Conservation (phyloP, 805 yeast species). For the Hanseniaspora vineae region DNA sequence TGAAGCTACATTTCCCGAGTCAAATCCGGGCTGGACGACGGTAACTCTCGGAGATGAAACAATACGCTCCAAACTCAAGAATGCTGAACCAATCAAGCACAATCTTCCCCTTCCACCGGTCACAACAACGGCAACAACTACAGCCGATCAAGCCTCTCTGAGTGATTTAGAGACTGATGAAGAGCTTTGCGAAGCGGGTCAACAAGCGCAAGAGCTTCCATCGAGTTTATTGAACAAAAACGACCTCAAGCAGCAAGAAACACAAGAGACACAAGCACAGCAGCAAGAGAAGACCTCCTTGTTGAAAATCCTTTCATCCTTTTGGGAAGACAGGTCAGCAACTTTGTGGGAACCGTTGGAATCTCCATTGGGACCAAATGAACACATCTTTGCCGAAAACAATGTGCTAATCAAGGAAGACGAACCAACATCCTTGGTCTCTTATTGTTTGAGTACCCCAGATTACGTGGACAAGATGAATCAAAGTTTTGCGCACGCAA, state of each 20-base stretch:
- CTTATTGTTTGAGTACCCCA: slow-evolving; percentile 76
- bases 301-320: slow-evolving; percentile 71
- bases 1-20: no score
- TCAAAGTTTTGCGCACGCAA: slow-evolving; percentile 14
- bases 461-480: slow-evolving; percentile 64
- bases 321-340: slow-evolving; percentile 97
- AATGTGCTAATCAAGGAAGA: slow-evolving; percentile 90
- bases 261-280: slow-evolving; percentile 8
- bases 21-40: no score
- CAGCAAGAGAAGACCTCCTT: slow-evolving; percentile 63
- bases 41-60: no score
- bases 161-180: neutral
- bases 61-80: neutral
- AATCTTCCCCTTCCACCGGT: slow-evolving; percentile 14
- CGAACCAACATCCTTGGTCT: slow-evolving; percentile 89
- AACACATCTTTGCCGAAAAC: slow-evolving; percentile 88
- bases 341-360: slow-evolving; percentile 87
- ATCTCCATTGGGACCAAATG: slow-evolving; percentile 66
- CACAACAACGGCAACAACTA: slow-evolving; percentile 8
- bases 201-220: slow-evolving; percentile 2
- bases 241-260: neutral
- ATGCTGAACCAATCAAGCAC: neutral
- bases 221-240: neutral
- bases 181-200: slow-evolving; percentile 10
- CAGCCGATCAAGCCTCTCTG: neutral